These are phyloP conservation scores for Davidsoniella virescens DNA, from an alignment of 2,329 filamentous ascomycete genomes.

Conservation along the genomic window DNA sequence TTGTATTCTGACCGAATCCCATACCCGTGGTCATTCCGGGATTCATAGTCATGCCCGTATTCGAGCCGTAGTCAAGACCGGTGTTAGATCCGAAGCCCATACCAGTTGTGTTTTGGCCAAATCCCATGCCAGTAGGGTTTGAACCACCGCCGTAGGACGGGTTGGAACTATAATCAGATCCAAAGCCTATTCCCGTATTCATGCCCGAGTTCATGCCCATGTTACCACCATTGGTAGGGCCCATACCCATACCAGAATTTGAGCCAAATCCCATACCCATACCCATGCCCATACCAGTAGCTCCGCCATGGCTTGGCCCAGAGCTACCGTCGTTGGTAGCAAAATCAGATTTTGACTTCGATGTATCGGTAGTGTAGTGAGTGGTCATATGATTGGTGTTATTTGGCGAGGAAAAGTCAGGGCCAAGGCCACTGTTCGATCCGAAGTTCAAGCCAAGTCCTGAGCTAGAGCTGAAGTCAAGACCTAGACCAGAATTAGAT, in stretches of 20 bases:
- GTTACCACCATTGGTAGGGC: too few species aligned
- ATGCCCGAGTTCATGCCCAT: background rate
- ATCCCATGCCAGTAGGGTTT: background rate
- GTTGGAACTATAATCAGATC: background rate
- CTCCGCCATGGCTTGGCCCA: background rate
- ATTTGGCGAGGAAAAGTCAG: background rate
- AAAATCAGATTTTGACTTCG: background rate
- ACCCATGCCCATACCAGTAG: slow-evolving; percentile 1
- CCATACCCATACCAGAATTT: slow-evolving; percentile 1
- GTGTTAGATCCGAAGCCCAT: slow-evolving; percentile 4
- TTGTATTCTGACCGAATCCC: background rate
- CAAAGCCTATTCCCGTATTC: slow-evolving; percentile 3
- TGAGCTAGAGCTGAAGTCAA: background rate
- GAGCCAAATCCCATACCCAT: background rate
- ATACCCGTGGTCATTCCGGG: background rate
- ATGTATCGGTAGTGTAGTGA: background rate
- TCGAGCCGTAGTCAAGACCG: slow-evolving; percentile 4
- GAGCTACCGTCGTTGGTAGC: background rate
- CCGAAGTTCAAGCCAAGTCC: too few species aligned
- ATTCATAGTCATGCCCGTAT: background rate
- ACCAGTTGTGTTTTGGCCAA: background rate
- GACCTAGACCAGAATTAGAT: background rate
- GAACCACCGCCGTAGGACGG: background rate
- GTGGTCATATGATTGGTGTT: background rate
- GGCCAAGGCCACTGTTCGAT: slow-evolving; percentile 1